phyloP scores from a whole-genome alignment of 2,329 filamentous ascomycete genomes.

The Aspergillus arachidicola region DNA sequence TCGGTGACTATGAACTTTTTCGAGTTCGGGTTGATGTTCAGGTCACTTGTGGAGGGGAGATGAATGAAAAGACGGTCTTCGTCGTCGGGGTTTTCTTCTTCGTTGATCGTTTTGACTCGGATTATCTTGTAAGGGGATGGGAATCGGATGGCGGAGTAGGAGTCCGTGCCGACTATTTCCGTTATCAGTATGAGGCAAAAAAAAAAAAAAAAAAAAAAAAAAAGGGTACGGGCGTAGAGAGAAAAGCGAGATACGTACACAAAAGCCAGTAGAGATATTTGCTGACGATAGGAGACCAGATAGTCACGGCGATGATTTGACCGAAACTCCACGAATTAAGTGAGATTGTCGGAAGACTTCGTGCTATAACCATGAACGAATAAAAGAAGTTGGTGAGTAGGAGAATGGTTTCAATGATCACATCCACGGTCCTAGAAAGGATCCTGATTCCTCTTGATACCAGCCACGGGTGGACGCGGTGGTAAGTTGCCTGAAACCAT shows the following conservation, averaged over 20 bases:
- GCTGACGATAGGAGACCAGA: constrained; percentile 4
- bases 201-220: neutral
- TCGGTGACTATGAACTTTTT: neutral
- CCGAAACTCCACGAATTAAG: constrained; percentile 3
- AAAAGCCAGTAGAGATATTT: constrained; percentile 1
- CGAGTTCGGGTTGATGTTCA: neutral
- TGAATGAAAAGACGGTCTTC: neutral
- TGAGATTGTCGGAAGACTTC: neutral
- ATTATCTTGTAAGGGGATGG: neutral
- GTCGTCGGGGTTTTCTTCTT: neutral
- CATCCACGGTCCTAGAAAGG: neutral
- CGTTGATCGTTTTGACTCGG: neutral
- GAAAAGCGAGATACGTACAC: neutral
- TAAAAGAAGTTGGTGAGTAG: neutral
- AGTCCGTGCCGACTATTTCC: neutral
- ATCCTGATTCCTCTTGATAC: neutral
- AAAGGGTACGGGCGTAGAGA: neutral
- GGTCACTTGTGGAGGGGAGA: neutral
- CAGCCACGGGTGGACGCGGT: neutral
- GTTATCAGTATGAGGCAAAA: neutral
- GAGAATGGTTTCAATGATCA: neutral
- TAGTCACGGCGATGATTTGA: constrained; percentile 2
- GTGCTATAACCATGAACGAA: neutral
- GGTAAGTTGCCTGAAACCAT: neutral
- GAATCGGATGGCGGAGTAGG: constrained; percentile 3